These are phyloP conservation scores for Colletotrichum ledebouriae DNA, from an alignment of 2,329 filamentous ascomycete species.

Conservation along the genomic window DNA sequence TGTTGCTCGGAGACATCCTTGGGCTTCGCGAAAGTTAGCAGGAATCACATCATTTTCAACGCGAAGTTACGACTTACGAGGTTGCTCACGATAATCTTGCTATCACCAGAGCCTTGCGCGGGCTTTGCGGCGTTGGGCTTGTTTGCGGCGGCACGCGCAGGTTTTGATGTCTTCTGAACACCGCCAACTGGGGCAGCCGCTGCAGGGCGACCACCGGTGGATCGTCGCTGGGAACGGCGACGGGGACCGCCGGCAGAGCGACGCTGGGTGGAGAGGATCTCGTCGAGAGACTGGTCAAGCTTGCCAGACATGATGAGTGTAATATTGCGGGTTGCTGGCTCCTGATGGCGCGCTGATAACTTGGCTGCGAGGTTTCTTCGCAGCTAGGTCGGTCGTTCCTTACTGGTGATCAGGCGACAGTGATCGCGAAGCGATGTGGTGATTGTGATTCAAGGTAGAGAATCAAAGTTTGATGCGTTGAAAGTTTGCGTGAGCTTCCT, in stretches of 20 bases:
- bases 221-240: slow-evolving; percentile 64
- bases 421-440: slow-evolving; percentile 25
- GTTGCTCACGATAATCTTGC: slow-evolving; percentile 99
- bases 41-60: neutral
- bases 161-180: slow-evolving; percentile 81
- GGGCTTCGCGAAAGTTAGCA: slow-evolving; percentile 75
- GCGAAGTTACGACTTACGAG: slow-evolving; percentile 74
- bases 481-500: slow-evolving; percentile 24
- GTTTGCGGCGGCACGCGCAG: slow-evolving; percentile 68
- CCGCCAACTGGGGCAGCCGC: slow-evolving; percentile 83
- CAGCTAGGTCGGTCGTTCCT: slow-evolving; percentile 31
- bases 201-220: slow-evolving; percentile 63
- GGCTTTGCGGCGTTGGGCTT: slow-evolving; percentile 76
- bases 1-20: slow-evolving; percentile 95
- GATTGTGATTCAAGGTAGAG: slow-evolving; percentile 14
- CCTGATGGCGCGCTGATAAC: neutral
- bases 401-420: slow-evolving; percentile 12
- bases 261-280: slow-evolving; percentile 88
- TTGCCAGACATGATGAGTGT: slow-evolving; percentile 85
- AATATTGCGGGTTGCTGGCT: slow-evolving; percentile 4
- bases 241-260: slow-evolving; percentile 63
- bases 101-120: slow-evolving; percentile 75
- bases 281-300: slow-evolving; percentile 96
- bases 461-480: slow-evolving; percentile 33
- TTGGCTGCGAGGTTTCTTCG: slow-evolving; percentile 19